These are phyloP conservation scores for Lentinula edodes DNA, from an alignment of 768 basidiomycete genomes.

Conservation along the genomic window DNA sequence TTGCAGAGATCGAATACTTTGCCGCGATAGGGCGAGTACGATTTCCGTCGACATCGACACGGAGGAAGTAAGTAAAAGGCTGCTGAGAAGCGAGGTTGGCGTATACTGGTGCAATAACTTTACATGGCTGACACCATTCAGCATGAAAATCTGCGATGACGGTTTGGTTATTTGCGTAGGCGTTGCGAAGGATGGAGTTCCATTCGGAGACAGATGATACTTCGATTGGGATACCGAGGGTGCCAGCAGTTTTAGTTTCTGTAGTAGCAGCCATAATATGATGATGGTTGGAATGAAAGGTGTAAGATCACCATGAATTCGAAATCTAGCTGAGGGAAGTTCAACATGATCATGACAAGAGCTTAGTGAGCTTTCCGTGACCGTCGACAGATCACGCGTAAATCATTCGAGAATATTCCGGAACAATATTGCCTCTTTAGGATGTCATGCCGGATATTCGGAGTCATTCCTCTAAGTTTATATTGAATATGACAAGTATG, in stretches of 20 bases:
- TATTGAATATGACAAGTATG: background rate
- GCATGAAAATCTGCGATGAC: slow-evolving; percentile 16
- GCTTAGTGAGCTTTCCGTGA: background rate
- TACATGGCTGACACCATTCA: slow-evolving; percentile 16
- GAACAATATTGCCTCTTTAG: background rate
- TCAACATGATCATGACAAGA: background rate
- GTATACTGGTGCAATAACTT: slow-evolving; percentile 17
- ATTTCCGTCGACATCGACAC: slow-evolving; percentile 16
- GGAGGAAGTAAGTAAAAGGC: slow-evolving; percentile 16
- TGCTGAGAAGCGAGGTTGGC: slow-evolving; percentile 13
- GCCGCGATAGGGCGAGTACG: slow-evolving; percentile 8
- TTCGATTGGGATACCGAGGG: slow-evolving; percentile 10
- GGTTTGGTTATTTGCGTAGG: slow-evolving; percentile 11
- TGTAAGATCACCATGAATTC: too few species aligned
- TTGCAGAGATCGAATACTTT: slow-evolving; percentile 11
- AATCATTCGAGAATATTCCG: background rate
- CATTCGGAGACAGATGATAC: slow-evolving; percentile 15
- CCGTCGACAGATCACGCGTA: background rate
- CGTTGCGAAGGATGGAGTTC: slow-evolving; percentile 13
- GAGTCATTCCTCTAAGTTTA: too few species aligned
- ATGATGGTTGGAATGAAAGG: too few species aligned
- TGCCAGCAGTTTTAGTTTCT: background rate
- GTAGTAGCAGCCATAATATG: background rate
- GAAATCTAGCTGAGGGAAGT: too few species aligned
- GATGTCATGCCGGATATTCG: too few species aligned